Evolutionary conservation across 2,329 filamentous ascomycete species (phyloP).

Genomic region (Colletotrichum cuscutae): DNA sequence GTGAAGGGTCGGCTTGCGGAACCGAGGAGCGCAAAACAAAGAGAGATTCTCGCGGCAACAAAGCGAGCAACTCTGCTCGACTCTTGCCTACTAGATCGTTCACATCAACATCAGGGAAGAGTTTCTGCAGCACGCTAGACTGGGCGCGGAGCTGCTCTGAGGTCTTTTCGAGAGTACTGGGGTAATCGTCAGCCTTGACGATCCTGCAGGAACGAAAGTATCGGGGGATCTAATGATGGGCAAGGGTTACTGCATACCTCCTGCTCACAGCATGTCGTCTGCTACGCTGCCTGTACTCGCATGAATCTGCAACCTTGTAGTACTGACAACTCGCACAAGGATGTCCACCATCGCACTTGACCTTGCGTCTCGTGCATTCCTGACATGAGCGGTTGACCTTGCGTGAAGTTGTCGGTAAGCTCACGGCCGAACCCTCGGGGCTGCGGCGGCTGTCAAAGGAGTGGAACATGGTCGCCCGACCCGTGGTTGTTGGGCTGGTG

Average conservation of each 20-base stretch:
- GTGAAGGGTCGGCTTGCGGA: conserved; percentile 9
- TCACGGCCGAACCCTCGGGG: neutral
- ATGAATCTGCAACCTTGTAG: conserved; percentile 40
- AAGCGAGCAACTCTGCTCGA: conserved; percentile 36
- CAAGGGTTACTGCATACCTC: conserved; percentile 34
- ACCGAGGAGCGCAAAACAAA: neutral
- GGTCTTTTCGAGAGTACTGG: conserved; percentile 41
- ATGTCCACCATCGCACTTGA: conserved; percentile 54
- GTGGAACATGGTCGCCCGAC: conserved; percentile 26
- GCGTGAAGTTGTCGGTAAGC: neutral
- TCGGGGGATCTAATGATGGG: neutral
- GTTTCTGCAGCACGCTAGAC: conserved; percentile 37
- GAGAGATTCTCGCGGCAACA: conserved; percentile 26
- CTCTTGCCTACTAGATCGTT: conserved; percentile 37
- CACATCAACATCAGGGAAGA: conserved; percentile 38
- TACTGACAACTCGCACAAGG: conserved; percentile 50
- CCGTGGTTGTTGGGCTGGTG: neutral
- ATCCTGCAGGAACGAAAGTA: neutral
- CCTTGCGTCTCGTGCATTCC: conserved; percentile 42
- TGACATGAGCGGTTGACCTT: conserved; percentile 41
- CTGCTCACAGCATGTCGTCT: conserved; percentile 44
- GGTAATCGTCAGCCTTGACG: neutral
- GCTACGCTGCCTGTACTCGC: conserved; percentile 44
- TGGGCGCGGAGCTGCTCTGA: conserved; percentile 39
- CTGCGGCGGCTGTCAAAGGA: conserved; percentile 28